A percentile compares a stretch with the other conserved stretches of the same genome.
Evolutionary conservation across 1,284 basidiomycete species (phyloP).

Genomic region (Veloboletus limbatus): DNA sequence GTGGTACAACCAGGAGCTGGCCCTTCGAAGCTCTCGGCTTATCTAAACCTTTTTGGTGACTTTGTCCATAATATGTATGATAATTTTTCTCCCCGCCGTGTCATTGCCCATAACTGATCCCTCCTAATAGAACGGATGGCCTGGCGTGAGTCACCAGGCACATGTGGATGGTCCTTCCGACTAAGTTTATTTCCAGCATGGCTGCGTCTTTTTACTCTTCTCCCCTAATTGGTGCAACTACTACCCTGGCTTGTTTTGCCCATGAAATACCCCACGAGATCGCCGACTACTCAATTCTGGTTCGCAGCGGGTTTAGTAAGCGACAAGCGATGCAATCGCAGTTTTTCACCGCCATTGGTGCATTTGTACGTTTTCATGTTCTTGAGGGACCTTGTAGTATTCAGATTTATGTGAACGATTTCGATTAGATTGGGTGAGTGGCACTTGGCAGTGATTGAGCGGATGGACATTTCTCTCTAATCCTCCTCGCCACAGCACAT

Average conservation of each 20-base stretch:
- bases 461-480: slow-evolving; percentile 5
- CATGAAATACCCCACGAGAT: slow-evolving; percentile 93
- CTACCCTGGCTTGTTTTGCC: slow-evolving; percentile 87
- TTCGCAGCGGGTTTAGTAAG: slow-evolving; percentile 87
- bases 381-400: background rate
- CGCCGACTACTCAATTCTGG: slow-evolving; percentile 86
- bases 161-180: slow-evolving; percentile 1
- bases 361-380: slow-evolving; percentile 56
- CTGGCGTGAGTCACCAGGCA: slow-evolving; percentile 59
- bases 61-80: slow-evolving; percentile 84
- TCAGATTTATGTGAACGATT: slow-evolving; percentile 11
- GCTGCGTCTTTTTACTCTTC: slow-evolving; percentile 89
- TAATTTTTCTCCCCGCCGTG: slow-evolving; percentile 13
- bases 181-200: slow-evolving; percentile 52
- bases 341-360: slow-evolving; percentile 85
- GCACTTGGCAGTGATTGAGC: background rate
- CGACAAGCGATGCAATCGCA: slow-evolving; percentile 88
- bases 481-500: slow-evolving; percentile 53
- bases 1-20: slow-evolving; percentile 35
- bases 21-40: slow-evolving; percentile 80
- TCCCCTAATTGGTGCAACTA: slow-evolving; percentile 85
- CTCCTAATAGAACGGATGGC: slow-evolving; percentile 68
- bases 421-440: slow-evolving; percentile 54
- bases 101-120: slow-evolving; percentile 18
- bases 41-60: slow-evolving; percentile 87